Conservation (phyloP, 192 early-diverging fungal species). For the Coemansia reversa region DNA sequence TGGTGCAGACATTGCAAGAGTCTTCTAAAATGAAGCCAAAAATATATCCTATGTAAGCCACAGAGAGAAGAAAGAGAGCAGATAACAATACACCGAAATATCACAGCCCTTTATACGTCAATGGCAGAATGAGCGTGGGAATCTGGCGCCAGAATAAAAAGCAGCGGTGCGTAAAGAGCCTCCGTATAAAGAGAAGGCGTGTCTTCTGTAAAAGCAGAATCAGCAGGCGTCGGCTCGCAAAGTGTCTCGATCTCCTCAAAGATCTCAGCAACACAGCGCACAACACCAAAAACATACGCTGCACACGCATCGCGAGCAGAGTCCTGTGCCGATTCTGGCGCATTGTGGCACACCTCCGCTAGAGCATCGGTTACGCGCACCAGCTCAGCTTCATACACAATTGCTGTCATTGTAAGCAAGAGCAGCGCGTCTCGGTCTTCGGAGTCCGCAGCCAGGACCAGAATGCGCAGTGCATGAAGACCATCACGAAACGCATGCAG, state of each 20-base stretch:
- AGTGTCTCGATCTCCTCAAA: conserved; percentile 47
- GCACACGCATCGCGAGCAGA: conserved; percentile 21
- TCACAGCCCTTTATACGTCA: not conserved
- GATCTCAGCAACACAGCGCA: conserved; percentile 41
- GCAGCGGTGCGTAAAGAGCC: conserved; percentile 19
- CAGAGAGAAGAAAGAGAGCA: not conserved
- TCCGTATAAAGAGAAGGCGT: conserved; percentile 28
- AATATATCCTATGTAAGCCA: not conserved
- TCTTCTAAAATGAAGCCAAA: conserved; percentile 2
- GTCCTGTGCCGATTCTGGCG: not conserved
- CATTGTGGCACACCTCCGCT: conserved; percentile 11
- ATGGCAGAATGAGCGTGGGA: conserved; percentile 16
- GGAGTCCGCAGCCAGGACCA: conserved; percentile 43
- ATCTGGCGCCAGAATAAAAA: conserved; percentile 13
- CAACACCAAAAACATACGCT: conserved; percentile 50
- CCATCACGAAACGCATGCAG: conserved; percentile 45
- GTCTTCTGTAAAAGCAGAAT: not conserved
- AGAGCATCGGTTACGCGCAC: conserved; percentile 23
- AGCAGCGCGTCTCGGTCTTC: conserved; percentile 11
- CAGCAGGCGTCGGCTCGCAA: conserved; percentile 14
- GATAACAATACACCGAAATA: not conserved
- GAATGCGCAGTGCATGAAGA: conserved; percentile 43
- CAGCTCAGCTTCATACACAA: conserved; percentile 48
- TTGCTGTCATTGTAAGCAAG: conserved; percentile 38
- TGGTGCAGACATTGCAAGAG: not conserved